Percentiles rank a stretch among this genome's conserved stretches.
phyloP scores from a whole-genome alignment of 225 moss, liverwort and hornwort species.

The Polytrichum formosum region DNA sequence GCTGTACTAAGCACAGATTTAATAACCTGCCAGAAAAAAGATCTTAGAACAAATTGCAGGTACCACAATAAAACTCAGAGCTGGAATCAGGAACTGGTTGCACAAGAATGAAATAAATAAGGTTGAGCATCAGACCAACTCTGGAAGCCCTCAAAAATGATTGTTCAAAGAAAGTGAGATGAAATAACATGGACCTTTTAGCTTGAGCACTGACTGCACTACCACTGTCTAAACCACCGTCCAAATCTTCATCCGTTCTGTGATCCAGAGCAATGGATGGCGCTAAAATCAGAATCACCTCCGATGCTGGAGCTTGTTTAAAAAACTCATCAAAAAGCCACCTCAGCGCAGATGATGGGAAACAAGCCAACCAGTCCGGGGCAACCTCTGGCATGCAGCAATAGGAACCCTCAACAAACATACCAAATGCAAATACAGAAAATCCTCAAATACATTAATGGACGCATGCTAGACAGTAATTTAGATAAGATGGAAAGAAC shows the following conservation, averaged over 20 bases:
- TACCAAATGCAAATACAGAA: too few species aligned
- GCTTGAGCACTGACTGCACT: constrained; percentile 65
- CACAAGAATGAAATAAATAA: constrained; percentile 4
- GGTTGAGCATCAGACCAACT: background rate
- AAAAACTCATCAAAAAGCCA: constrained; percentile 84
- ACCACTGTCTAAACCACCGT: constrained; percentile 40
- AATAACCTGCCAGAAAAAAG: constrained; percentile 67
- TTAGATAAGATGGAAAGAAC: too few species aligned
- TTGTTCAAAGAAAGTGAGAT: constrained; percentile 7
- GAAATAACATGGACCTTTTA: constrained; percentile 54
- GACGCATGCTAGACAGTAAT: background rate
- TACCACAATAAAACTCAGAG: constrained; percentile 1
- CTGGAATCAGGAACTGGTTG: background rate
- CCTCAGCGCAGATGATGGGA: constrained; percentile 44
- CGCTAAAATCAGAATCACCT: constrained; percentile 54
- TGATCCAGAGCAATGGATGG: constrained; percentile 40
- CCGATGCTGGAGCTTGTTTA: constrained; percentile 48
- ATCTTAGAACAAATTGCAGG: background rate
- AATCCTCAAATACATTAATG: background rate
- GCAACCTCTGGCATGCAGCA: constrained; percentile 62
- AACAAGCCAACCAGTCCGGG: constrained; percentile 89
- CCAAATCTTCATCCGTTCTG: constrained; percentile 37
- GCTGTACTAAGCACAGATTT: constrained; percentile 56
- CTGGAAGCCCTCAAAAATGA: too few species aligned
- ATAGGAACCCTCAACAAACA: too few species aligned